Percentiles rank a stretch among this genome's conserved stretches.
These are phyloP conservation scores for Neonectria ditissima DNA, from an alignment of 2,329 filamentous ascomycete species.

Conservation along the genomic window DNA sequence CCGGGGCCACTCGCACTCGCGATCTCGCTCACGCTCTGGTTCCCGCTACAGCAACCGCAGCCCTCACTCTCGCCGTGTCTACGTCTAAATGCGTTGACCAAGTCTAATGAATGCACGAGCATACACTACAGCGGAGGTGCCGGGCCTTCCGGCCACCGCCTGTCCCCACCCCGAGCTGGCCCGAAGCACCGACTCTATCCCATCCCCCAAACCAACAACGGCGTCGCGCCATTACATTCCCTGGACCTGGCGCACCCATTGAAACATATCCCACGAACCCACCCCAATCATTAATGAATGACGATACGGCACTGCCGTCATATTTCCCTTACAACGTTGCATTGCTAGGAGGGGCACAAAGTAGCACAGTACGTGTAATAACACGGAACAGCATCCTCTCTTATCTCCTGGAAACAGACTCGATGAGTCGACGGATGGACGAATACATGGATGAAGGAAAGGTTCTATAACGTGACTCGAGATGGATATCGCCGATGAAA, in stretches of 20 bases:
- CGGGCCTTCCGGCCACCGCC: not conserved
- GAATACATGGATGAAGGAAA: not conserved
- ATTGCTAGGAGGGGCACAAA: not conserved
- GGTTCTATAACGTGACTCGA: not conserved
- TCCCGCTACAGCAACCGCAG: slow-evolving; percentile 54
- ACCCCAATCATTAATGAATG: slow-evolving; percentile 24
- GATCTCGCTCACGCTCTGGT: slow-evolving; percentile 53
- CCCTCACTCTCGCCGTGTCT: slow-evolving; percentile 62
- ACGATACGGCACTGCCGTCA: slow-evolving; percentile 9
- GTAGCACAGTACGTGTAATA: slow-evolving; percentile 13
- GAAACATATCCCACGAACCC: not conserved
- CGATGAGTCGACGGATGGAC: slow-evolving; percentile 3
- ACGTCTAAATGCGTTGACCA: slow-evolving; percentile 52
- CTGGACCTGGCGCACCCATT: slow-evolving; percentile 2
- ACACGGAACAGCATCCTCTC: slow-evolving; percentile 6
- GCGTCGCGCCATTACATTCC: not conserved
- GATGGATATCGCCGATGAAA: slow-evolving; percentile 3
- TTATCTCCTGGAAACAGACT: not conserved
- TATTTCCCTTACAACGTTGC: slow-evolving; percentile 12
- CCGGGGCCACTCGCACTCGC: slow-evolving; percentile 54
- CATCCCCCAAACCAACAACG: not conserved
- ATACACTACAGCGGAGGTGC: not conserved
- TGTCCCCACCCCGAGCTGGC: slow-evolving; percentile 4
- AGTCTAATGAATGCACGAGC: not conserved
- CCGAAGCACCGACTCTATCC: not conserved